These are phyloP conservation scores for Capronia americana DNA, from an alignment of 2,329 filamentous ascomycete species.

Conservation along the genomic window DNA sequence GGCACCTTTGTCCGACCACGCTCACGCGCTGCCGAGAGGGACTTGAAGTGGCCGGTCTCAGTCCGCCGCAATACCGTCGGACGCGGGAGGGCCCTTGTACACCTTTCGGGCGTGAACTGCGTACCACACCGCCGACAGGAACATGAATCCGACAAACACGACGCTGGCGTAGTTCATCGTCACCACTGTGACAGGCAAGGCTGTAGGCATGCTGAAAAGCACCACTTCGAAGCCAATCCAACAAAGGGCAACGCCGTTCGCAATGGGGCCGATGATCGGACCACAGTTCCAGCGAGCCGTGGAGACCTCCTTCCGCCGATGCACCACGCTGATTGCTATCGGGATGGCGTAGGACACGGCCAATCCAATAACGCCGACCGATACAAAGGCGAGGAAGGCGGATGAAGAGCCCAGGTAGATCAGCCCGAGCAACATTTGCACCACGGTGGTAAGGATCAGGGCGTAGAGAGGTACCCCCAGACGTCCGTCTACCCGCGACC, in stretches of 20 bases:
- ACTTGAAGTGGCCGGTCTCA: neutral
- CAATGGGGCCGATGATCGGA: constrained; percentile 48
- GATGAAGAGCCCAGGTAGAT: constrained; percentile 57
- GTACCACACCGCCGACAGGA: constrained; percentile 60
- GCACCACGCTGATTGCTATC: constrained; percentile 58
- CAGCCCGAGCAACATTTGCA: constrained; percentile 57
- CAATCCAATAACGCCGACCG: constrained; percentile 63
- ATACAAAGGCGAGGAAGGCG: constrained; percentile 59
- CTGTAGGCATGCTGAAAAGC: constrained; percentile 61
- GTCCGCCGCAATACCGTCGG: constrained; percentile 41
- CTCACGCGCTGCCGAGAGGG: neutral
- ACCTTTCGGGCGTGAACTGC: constrained; percentile 57
- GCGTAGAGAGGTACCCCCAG: constrained; percentile 73
- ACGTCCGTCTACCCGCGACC: constrained; percentile 64
- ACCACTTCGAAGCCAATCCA: constrained; percentile 63
- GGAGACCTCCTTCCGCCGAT: constrained; percentile 56
- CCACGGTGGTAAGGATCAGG: constrained; percentile 67
- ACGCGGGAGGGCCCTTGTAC: constrained; percentile 47
- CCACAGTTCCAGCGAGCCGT: constrained; percentile 59
- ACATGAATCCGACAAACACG: constrained; percentile 62
- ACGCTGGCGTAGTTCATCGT: constrained; percentile 66
- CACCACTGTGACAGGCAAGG: constrained; percentile 59
- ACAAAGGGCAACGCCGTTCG: constrained; percentile 55
- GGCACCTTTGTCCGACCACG: neutral
- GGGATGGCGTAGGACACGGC: constrained; percentile 64